Evolutionary conservation across 2,329 filamentous ascomycete genomes (phyloP).

Genomic region (Scortechinia acanthostroma): DNA sequence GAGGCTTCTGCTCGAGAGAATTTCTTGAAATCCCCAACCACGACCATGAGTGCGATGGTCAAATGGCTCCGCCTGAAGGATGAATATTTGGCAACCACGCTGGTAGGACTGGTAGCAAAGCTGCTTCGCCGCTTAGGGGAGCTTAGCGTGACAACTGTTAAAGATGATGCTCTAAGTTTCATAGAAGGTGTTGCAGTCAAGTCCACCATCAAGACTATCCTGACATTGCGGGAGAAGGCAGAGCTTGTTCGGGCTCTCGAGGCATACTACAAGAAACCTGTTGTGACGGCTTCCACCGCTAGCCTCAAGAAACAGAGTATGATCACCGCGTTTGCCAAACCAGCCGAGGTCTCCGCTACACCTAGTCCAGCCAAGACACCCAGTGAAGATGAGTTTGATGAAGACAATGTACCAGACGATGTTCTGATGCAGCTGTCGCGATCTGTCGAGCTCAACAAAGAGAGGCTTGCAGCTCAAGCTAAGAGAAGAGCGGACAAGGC

Average conservation of each 20-base stretch:
- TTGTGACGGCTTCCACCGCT: conserved; percentile 16
- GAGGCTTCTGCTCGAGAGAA: conserved; percentile 13
- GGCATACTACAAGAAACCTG: conserved; percentile 37
- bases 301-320: conserved; percentile 46
- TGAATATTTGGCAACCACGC: conserved; percentile 73
- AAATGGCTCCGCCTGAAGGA: conserved; percentile 89
- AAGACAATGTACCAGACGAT: conserved; percentile 11
- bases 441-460: conserved; percentile 2
- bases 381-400: conserved; percentile 12
- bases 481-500: background rate
- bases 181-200: conserved; percentile 57
- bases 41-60: conserved; percentile 41
- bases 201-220: conserved; percentile 66
- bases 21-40: conserved; percentile 15
- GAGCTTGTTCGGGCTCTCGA: conserved; percentile 64
- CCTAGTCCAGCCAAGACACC: conserved; percentile 11
- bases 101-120: conserved; percentile 77
- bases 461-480: background rate
- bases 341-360: conserved; percentile 23
- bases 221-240: conserved; percentile 76
- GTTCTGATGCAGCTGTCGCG: background rate
- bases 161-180: conserved; percentile 45
- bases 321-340: conserved; percentile 56
- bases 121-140: conserved; percentile 76
- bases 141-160: conserved; percentile 61